Evolutionary conservation across 1,284 basidiomycete species (phyloP).

Genomic region (Leccinum glutinopallens): DNA sequence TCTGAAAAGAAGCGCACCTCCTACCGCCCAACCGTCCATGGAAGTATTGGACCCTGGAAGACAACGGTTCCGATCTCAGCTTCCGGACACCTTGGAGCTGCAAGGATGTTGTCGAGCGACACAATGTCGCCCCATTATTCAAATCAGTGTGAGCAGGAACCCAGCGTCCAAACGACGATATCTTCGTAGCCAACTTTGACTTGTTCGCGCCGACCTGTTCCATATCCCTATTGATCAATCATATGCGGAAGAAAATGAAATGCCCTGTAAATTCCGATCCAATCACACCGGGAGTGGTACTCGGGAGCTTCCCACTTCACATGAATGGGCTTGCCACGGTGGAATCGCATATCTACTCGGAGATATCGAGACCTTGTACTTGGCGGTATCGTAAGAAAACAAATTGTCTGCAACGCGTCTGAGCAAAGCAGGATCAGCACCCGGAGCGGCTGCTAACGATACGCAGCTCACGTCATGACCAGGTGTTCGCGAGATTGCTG

Average conservation of each 20-base stretch:
- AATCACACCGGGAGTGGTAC: conserved; percentile 91
- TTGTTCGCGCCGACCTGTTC: conserved; percentile 83
- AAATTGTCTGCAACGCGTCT: conserved; percentile 85
- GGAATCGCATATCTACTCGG: conserved; percentile 40
- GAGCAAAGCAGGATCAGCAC: conserved; percentile 7
- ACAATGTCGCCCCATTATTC: conserved; percentile 94
- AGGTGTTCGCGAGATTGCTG: conserved; percentile 88
- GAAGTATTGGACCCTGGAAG: conserved; percentile 79
- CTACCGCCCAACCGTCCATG: conserved; percentile 87
- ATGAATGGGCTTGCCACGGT: conserved; percentile 84
- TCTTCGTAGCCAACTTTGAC: conserved; percentile 80
- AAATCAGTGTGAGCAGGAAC: conserved; percentile 77
- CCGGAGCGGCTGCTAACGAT: not conserved
- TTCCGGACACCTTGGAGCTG: conserved; percentile 41
- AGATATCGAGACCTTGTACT: conserved; percentile 74
- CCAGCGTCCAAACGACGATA: conserved; percentile 92
- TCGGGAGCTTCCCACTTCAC: conserved; percentile 88
- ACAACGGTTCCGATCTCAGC: conserved; percentile 68
- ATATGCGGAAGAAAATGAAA: not conserved
- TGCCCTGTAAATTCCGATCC: conserved; percentile 93
- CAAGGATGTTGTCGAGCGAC: conserved; percentile 53
- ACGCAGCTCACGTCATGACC: conserved; percentile 77
- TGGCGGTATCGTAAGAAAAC: conserved; percentile 74
- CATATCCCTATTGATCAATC: conserved; percentile 12
- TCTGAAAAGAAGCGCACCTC: conserved; percentile 56